Conservation (phyloP, 495 filamentous ascomycete genomes). For the Glutinoglossum americanum region DNA sequence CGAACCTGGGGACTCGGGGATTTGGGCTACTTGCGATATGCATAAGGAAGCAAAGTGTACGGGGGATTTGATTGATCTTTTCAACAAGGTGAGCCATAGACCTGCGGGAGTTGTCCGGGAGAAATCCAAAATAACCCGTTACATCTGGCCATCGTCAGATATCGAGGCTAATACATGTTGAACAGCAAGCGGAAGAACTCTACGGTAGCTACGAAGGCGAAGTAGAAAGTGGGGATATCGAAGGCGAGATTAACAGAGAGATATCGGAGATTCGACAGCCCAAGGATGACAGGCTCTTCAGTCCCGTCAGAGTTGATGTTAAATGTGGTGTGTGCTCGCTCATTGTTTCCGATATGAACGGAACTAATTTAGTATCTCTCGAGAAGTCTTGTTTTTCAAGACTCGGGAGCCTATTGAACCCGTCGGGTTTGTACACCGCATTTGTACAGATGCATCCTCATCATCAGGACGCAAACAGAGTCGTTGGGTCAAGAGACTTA, state of each 20-base stretch:
- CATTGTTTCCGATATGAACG: neutral
- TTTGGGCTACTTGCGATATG: slow-evolving; percentile 77
- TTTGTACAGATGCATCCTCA: slow-evolving; percentile 47
- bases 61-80: slow-evolving; percentile 47
- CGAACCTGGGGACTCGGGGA: slow-evolving; percentile 50
- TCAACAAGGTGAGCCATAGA: slow-evolving; percentile 39
- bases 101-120: neutral
- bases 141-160: neutral
- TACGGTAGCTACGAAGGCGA: slow-evolving; percentile 24
- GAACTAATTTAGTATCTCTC: slow-evolving; percentile 1
- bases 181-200: slow-evolving; percentile 34
- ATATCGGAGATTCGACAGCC: slow-evolving; percentile 38
- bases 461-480: slow-evolving; percentile 31
- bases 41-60: slow-evolving; percentile 59
- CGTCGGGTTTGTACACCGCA: slow-evolving; percentile 48
- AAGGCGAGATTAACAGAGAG: slow-evolving; percentile 61
- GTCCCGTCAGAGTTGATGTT: slow-evolving; percentile 45
- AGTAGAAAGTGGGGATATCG: slow-evolving; percentile 38
- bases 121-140: too few species aligned
- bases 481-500: slow-evolving; percentile 67
- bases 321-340: slow-evolving; percentile 39
- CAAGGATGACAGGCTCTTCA: slow-evolving; percentile 29
- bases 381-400: slow-evolving; percentile 41
- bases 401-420: slow-evolving; percentile 53
- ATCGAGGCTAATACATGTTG: neutral